These are phyloP conservation scores for Yarrowia keelungensis DNA, from an alignment of 805 yeast genomes.

Conservation along the genomic window DNA sequence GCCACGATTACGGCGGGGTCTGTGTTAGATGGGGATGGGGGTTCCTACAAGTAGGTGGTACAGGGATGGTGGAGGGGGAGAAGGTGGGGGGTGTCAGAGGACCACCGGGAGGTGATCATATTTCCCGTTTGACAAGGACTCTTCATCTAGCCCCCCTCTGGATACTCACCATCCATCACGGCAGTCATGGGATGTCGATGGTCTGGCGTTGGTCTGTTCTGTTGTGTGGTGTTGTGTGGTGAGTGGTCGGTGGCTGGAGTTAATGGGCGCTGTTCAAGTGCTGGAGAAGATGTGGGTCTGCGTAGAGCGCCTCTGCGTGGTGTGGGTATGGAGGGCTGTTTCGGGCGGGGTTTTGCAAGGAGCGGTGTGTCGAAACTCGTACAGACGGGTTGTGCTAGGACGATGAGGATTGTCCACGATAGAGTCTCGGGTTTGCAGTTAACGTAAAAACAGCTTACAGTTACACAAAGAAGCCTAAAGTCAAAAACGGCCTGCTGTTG, in stretches of 20 bases:
- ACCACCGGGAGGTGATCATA: too few relatives aligned
- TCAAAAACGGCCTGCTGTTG: conserved; percentile 15
- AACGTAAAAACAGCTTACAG: conserved; percentile 38
- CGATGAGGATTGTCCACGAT: conserved; percentile 37
- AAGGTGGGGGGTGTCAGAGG: not conserved
- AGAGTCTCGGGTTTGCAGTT: conserved; percentile 39
- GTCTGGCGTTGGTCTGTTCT: not conserved
- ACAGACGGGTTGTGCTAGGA: not conserved
- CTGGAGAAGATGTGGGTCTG: not conserved
- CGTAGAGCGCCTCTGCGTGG: not conserved
- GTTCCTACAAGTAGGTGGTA: too few relatives aligned
- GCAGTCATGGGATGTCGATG: conserved; percentile 23
- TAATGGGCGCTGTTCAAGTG: too few relatives aligned
- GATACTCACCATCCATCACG: conserved; percentile 35
- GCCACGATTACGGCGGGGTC: conserved; percentile 41
- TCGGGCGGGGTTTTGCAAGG: too few relatives aligned
- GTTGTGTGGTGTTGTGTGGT: not conserved
- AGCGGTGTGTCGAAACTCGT: too few relatives aligned
- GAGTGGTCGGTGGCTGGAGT: not conserved
- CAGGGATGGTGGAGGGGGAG: too few relatives aligned
- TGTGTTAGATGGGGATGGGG: not conserved
- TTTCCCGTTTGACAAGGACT: not conserved
- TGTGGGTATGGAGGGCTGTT: too few relatives aligned
- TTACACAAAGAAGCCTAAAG: conserved; percentile 37
- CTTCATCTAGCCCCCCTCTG: too few relatives aligned